phyloP scores from a whole-genome alignment of 306 rosid species.

The Comarum palustre region DNA sequence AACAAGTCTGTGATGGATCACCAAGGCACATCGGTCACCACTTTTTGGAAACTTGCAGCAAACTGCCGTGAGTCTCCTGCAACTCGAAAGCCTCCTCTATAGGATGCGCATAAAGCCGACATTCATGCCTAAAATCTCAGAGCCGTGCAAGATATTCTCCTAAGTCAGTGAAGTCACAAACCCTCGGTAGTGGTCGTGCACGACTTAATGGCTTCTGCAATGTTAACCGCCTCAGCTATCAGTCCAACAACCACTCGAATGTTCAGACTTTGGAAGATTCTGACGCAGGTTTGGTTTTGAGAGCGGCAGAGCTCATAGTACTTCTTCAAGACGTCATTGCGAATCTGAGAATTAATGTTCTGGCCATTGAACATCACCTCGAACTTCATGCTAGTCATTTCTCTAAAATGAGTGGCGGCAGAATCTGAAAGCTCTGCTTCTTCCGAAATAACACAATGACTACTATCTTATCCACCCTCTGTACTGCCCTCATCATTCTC shows the following conservation, averaged over 20 bases:
- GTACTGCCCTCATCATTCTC: neutral
- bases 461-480: neutral
- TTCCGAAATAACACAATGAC: constrained; percentile 11
- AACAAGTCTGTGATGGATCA: neutral
- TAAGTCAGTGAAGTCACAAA: constrained; percentile 29
- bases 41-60: neutral
- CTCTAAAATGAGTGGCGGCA: constrained; percentile 15
- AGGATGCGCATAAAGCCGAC: constrained; percentile 41
- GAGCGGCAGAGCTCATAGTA: constrained; percentile 51
- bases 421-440: constrained; percentile 36
- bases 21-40: neutral
- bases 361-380: constrained; percentile 36
- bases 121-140: constrained; percentile 51
- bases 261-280: constrained; percentile 40
- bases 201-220: constrained; percentile 52
- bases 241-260: constrained; percentile 43
- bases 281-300: constrained; percentile 49
- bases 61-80: constrained; percentile 10
- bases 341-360: constrained; percentile 41
- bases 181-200: constrained; percentile 38
- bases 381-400: constrained; percentile 49
- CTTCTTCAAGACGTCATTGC: constrained; percentile 29
- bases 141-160: constrained; percentile 44
- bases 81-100: constrained; percentile 25
- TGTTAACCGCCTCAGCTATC: constrained; percentile 43